phyloP scores from a whole-genome alignment of 768 basidiomycete species.

The Kondoa malvinella region DNA sequence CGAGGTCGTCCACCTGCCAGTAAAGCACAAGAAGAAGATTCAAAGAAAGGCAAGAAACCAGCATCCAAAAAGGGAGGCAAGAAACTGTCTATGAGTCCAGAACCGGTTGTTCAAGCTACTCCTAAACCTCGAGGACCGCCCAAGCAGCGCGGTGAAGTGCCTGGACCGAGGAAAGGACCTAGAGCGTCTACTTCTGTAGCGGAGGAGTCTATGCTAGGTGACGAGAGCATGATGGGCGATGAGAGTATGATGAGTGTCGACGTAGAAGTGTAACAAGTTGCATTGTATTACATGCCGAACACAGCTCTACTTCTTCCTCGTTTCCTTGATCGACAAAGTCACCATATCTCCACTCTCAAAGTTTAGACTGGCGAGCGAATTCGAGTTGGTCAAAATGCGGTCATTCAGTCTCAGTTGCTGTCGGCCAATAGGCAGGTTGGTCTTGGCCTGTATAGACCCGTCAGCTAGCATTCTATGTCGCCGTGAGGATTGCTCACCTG shows the following conservation, averaged over 20 bases:
- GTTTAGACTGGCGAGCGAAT: constrained; percentile 22
- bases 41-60: background rate
- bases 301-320: constrained; percentile 16
- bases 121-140: background rate
- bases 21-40: background rate
- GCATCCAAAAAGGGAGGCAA: background rate
- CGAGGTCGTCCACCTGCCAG: background rate
- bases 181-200: background rate
- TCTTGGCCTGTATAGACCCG: constrained; percentile 9
- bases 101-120: background rate
- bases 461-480: background rate
- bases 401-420: constrained; percentile 21
- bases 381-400: constrained; percentile 21
- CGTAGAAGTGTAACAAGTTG: background rate
- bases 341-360: constrained; percentile 20
- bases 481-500: constrained; percentile 10
- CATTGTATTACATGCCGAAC: background rate
- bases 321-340: constrained; percentile 18
- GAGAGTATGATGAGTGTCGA: background rate
- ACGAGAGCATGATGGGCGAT: background rate
- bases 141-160: background rate
- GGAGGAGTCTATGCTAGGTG: background rate
- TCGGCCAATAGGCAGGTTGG: constrained; percentile 21
- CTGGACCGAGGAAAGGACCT: background rate
- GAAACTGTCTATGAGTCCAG: background rate